Evolutionary conservation across 306 rosid species (phyloP).

Genomic region (Cicer bijugum): DNA sequence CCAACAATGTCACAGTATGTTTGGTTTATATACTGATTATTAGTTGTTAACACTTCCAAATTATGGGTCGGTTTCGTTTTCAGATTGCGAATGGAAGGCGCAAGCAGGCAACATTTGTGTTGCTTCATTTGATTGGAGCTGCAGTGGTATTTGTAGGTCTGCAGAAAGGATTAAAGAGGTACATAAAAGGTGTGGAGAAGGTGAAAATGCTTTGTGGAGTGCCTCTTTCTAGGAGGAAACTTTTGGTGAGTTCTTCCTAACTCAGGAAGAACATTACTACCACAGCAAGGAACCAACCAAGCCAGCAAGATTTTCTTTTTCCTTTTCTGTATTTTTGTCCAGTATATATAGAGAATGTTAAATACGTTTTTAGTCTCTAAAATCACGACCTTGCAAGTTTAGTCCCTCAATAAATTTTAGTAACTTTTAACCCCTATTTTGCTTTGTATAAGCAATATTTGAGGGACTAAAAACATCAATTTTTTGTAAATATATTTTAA

Average conservation of each 20-base stretch:
- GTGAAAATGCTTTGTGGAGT: conserved; percentile 88
- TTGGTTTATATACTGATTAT: conserved; percentile 16
- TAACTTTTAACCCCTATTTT: no score
- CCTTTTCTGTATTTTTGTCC: conserved; percentile 44
- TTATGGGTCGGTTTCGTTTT: conserved; percentile 42
- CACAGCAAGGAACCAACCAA: conserved; percentile 39
- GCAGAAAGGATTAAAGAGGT: conserved; percentile 96
- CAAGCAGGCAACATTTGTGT: conserved; percentile 99
- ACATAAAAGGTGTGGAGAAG: conserved; percentile 94
- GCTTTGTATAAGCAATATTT: no score
- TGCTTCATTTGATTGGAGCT: conserved; percentile 96
- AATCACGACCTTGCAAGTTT: no score
- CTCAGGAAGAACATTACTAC: conserved; percentile 62
- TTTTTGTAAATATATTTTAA: no score
- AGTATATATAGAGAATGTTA: conserved; percentile 44
- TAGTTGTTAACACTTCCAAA: conserved; percentile 14
- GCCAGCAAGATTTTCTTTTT: conserved; percentile 40
- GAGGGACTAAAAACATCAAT: no score
- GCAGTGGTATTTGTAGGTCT: conserved; percentile 96
- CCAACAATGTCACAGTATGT: background rate
- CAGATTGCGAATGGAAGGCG: conserved; percentile 99
- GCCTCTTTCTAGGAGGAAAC: conserved; percentile 65
- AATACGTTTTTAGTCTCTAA: no score
- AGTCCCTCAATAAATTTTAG: no score
- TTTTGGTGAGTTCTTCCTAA: conserved; percentile 58